Base-by-base conservation (phyloP, 1,284 basidiomycete species). In the Pseudozyma flocculosa region DNA sequence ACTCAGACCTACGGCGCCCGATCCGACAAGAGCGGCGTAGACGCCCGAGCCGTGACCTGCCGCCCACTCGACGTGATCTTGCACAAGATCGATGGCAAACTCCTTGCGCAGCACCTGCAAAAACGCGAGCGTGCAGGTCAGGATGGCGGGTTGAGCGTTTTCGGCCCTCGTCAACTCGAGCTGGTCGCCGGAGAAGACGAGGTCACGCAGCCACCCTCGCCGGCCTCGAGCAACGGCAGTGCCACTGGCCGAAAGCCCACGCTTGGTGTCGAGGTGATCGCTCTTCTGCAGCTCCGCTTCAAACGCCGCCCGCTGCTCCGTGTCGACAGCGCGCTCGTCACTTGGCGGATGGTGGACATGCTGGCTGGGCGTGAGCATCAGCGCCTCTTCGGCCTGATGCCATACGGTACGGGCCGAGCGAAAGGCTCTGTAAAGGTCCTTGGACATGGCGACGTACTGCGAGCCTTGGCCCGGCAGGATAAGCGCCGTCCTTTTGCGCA, bases 401-500 rank as follows among this genome's bases (percentile, higher is more conserved):
- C 75, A 78, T 17, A 75, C 58, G 14, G 56, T 56, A 2, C 75
- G 54, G 4, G 74, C 73, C 5, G 69, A 52, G n/a, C 63, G 54
- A 45, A 69, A 78, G 11, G 55, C 29, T 18, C 69, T 56, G 61
- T 71, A 78, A 32, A 76, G 60, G 32, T 78, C 74, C 19, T 64
- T 61, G 13, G 71, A 67, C 75, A 78, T 75, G 54, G 68, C 69
- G 17, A 76, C 73, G 52, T 76, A 76, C 51, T 75, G 73, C 1
- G 72, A 75, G 7, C 74, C 75, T 41, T 73, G 73, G 3, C 73
- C 73, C 1, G 75, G 73, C 21, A 76, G 60, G 55, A 77, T 71
- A 23, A 76, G 60, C 1, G 73, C 75, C 11, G 70, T 58, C 48
- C 60, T 69, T 40, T 73, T 76, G 22, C 55, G 59, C 14, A 55